Evolutionary conservation across 1,139 yeast species (phyloP), one percentile per base, ranked within the genome.

Genomic region (Magnusiomyces suaveolens): DNA sequence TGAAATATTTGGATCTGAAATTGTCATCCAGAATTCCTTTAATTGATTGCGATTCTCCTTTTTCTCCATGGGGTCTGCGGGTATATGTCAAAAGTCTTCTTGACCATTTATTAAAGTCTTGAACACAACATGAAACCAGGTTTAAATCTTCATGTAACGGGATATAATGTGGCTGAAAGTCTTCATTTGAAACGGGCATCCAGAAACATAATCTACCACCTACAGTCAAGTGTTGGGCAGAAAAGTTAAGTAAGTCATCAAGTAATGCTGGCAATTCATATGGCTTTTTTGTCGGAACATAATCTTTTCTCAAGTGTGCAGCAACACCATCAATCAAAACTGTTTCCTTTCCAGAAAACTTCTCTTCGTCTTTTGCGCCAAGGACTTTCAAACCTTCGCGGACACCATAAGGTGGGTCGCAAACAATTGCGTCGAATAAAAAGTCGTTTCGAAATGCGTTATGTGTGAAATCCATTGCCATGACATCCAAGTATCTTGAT

Each of bases 351-450:
- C 92, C 95, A 24, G 76, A 79, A 57, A 77, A 76, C 57, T 73
- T 74, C 56, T 76, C 81, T 0, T 80, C 77, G 62, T 87, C 78
- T 60, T 79, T 82, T 1, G 95, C 87, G 1, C 99, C 98, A 56
- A 95, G 80, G 0, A 90, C 96, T 65, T 88, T 87, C 50, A 94
- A 78, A 0, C 97, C 96, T 68, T 94, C 99, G 63, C 99, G 77
- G 1, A 92, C 95, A 1, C 98, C 99, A 67, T 92, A 92, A 0
- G 99, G 99, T 1, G 98, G 98, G 69, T 92, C 99, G 66, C 97
- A 90, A 1, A 92, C 80, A 16, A 92, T 89, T 0, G 89, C 78
- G 64, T 92, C 96, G 20, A 94, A 77, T 43, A 65, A 69, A 47
- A 92, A 71, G 62, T 78, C 75, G 0, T 69, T 58, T 59, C 97